Percentiles rank a stretch among this genome's conserved stretches.
Conservation (phyloP, 208 protist genomes). For the Herpetomonas samuelpessoai region DNA sequence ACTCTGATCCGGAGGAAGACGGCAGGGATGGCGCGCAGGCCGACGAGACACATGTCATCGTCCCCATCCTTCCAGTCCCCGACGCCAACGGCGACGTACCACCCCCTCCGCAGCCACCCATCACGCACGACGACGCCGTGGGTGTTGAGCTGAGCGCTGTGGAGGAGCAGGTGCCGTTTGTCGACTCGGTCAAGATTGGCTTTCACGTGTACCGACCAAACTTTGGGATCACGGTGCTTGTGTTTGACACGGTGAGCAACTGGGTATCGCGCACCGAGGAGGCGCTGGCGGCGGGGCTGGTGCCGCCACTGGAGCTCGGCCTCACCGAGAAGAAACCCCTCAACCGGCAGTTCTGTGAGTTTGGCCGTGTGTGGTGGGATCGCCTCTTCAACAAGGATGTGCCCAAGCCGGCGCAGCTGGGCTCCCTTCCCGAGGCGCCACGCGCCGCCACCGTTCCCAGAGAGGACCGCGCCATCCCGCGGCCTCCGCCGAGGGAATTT, state of each 20-base stretch:
- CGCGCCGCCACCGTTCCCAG: slow-evolving; percentile 9
- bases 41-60: too few species aligned
- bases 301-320: slow-evolving; percentile 21
- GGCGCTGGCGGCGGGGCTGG: slow-evolving; percentile 14
- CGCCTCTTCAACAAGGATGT: slow-evolving; percentile 34
- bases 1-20: too few species aligned
- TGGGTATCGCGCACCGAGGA: slow-evolving; percentile 17
- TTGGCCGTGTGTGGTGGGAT: slow-evolving; percentile 27
- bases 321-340: slow-evolving; percentile 26
- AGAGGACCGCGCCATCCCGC: slow-evolving; percentile 18
- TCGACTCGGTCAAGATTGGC: slow-evolving; percentile 36
- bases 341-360: slow-evolving; percentile 33
- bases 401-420: slow-evolving; percentile 17
- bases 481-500: slow-evolving; percentile 18
- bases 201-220: slow-evolving; percentile 30
- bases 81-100: too few species aligned
- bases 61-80: too few species aligned
- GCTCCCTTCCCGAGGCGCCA: slow-evolving; percentile 13
- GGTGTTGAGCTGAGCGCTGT: slow-evolving; percentile 17
- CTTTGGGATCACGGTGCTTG: slow-evolving; percentile 37
- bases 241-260: slow-evolving; percentile 30
- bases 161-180: slow-evolving; percentile 27
- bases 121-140: slow-evolving; percentile 2
- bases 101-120: too few species aligned
- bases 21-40: too few species aligned